phyloP scores from a whole-genome alignment of 768 basidiomycete species.

The Tephrocybe sp. region DNA sequence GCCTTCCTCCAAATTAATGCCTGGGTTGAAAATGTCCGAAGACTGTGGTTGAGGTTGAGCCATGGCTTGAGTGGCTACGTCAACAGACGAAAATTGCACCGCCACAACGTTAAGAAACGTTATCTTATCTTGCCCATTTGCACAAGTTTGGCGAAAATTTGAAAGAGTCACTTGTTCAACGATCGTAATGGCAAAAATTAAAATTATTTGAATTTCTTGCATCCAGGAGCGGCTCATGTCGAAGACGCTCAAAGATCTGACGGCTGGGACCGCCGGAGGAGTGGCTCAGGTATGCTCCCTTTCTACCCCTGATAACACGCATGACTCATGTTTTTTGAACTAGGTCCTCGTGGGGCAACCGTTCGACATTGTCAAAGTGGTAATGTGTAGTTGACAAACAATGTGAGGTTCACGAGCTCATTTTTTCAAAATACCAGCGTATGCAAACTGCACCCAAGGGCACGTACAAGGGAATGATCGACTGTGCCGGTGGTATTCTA shows the following conservation, averaged over 20 bases:
- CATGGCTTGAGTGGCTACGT: constrained; percentile 10
- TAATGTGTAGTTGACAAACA: constrained; percentile 55
- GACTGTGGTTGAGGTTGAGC: constrained; percentile 9
- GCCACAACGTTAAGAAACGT: constrained; percentile 8
- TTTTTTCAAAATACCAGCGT: no score
- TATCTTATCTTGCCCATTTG: constrained; percentile 33
- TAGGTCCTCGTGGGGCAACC: constrained; percentile 91
- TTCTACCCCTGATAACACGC: constrained; percentile 7
- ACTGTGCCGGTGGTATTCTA: constrained; percentile 88
- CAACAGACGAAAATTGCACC: constrained; percentile 8
- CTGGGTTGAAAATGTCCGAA: constrained; percentile 4
- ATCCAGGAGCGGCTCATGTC: constrained; percentile 32
- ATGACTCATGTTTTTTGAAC: constrained; percentile 15
- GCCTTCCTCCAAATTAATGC: constrained; percentile 23
- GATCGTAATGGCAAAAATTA: constrained; percentile 8
- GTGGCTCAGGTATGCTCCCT: constrained; percentile 69
- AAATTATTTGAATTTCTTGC: constrained; percentile 11
- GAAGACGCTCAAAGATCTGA: constrained; percentile 82
- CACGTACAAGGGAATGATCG: constrained; percentile 84
- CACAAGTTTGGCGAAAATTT: constrained; percentile 27
- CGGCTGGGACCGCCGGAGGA: constrained; percentile 90
- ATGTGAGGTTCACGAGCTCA: no score
- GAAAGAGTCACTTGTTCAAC: constrained; percentile 14
- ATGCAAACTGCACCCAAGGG: constrained; percentile 94
- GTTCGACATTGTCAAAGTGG: constrained; percentile 97